Percentiles rank a stretch among this genome's conserved stretches.
Conservation (phyloP, 176 grass and related monocot genomes). For the Eleusine indica region DNA sequence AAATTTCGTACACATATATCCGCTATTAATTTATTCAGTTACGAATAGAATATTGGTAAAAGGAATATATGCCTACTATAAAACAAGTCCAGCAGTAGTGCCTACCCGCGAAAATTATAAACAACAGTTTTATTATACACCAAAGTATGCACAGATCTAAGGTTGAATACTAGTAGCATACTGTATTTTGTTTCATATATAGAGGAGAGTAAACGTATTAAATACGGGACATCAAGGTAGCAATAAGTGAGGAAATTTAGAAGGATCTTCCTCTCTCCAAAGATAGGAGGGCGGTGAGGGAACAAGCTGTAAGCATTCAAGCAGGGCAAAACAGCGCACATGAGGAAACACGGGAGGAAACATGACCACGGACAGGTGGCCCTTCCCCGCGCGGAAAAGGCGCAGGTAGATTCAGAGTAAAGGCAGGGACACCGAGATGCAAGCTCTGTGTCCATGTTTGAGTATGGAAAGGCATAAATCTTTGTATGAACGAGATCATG, state of each 20-base stretch:
- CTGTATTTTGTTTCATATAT: not conserved
- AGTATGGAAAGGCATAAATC: not conserved
- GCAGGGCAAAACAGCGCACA: not conserved
- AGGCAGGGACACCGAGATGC: not conserved
- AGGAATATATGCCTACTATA: not conserved
- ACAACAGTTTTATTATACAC: not conserved
- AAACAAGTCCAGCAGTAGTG: not conserved
- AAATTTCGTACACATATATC: not conserved
- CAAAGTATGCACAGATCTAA: slow-evolving; percentile 27
- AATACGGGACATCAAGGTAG: slow-evolving; percentile 11
- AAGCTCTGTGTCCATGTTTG: not conserved
- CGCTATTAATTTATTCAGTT: not conserved
- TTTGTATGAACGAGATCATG: not conserved
- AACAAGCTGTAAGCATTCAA: not conserved
- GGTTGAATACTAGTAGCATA: not conserved
- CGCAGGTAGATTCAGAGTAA: not conserved
- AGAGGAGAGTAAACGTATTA: slow-evolving; percentile 23
- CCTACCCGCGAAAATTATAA: not conserved
- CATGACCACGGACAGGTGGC: slow-evolving; percentile 35
- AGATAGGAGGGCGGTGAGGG: slow-evolving; percentile 1
- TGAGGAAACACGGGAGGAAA: slow-evolving; percentile 28
- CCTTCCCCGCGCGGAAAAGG: not conserved
- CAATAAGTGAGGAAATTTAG: slow-evolving; percentile 7
- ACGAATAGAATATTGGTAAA: not conserved
- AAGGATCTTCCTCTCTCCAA: not conserved